Evolutionary conservation across 148 eudicot genomes (phyloP), one percentile per base, ranked within the genome.

Genomic region (Amaranthus palmeri): DNA sequence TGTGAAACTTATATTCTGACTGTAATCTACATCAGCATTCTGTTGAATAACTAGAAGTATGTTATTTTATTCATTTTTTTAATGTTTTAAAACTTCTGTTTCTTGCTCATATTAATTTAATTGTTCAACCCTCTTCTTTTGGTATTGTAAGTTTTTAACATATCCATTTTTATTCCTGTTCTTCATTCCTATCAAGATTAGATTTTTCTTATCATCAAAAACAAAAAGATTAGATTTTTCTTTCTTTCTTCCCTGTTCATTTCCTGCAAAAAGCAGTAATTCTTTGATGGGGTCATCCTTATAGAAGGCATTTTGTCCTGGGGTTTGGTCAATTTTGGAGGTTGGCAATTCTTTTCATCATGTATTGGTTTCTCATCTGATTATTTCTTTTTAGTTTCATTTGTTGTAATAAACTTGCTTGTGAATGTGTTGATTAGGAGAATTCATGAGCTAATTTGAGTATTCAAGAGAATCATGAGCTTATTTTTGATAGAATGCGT

Each of bases 11-110:
- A 44, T 25, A 7, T 7, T n/a, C 58, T 64, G 72, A 70, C 67
- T 74, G 66, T 57, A 71, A 54, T 74, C 78, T 12, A 43, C 78
- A 74, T 74, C 78, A 70, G 61, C 62, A 25, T 64, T 70, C 47
- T 12, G 10, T 8, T 15, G 44, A 52, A 50, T 13, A 40, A 25
- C 36, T 25, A 4, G 9, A 5, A 43, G 10, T 66, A 67, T 75
- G 58, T 67, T 75, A 75, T 68, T 72, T 61, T 9, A 61, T 17
- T 67, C 72, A 50, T 62, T 6, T 45, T 50, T 58, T 58, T 42
- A 40, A 61, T 47, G 17, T 40, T 56, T 6, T 41, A 18, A 18
- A 49, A 59, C 6, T 14, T 13, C 65, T 71, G 4, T 70, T 57
- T 10, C 14, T 40, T 54, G 3, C 55, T 15, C 58, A 49, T 53